Conservation (phyloP, 2,329 filamentous ascomycete genomes). For the Venturia carpophila region DNA sequence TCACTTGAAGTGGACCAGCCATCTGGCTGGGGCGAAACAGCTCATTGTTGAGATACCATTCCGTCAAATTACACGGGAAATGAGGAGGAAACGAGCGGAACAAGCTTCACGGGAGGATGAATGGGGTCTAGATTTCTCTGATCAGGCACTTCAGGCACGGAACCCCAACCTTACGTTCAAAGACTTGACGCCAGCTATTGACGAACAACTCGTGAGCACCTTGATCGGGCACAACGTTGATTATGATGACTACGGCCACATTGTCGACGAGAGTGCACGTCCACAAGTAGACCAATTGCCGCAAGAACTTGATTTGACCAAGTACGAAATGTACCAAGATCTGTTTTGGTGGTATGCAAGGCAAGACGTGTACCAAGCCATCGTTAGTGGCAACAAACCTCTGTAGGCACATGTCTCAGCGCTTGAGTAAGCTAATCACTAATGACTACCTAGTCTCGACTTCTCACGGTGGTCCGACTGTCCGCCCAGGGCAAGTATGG, state of each 20-base stretch:
- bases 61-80: conserved; percentile 60
- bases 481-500: conserved; percentile 73
- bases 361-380: conserved; percentile 86
- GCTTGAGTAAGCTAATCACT: neutral
- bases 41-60: conserved; percentile 79
- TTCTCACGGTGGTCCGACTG: conserved; percentile 79
- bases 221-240: conserved; percentile 50
- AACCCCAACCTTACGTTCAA: conserved; percentile 20
- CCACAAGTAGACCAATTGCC: conserved; percentile 30
- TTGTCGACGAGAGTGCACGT: conserved; percentile 29
- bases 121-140: conserved; percentile 18
- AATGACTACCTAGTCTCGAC: conserved; percentile 53
- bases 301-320: conserved; percentile 56
- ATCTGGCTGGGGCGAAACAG: conserved; percentile 75
- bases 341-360: conserved; percentile 95
- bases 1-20: conserved; percentile 91
- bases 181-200: conserved; percentile 20
- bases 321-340: conserved; percentile 74
- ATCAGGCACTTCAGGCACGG: neutral
- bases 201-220: conserved; percentile 46
- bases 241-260: conserved; percentile 50
- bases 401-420: conserved; percentile 49
- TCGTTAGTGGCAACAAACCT: conserved; percentile 75
- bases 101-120: neutral
- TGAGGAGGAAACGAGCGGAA: conserved; percentile 54